These are phyloP conservation scores for Xylariaceae sp. DNA, from an alignment of 2,329 filamentous ascomycete genomes.

Conservation along the genomic window DNA sequence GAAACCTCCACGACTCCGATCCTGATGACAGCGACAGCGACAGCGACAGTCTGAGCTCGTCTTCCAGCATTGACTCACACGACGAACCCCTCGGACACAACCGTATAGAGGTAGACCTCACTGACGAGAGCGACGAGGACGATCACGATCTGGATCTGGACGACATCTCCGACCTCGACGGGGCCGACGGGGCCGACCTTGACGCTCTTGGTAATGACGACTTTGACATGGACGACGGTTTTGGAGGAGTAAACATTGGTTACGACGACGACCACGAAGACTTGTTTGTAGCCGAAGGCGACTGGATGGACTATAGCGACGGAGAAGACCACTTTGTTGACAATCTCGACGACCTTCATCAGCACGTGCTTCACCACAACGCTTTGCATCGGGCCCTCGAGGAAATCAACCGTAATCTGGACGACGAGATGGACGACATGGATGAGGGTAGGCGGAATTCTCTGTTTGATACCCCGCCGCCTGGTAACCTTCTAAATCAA, in stretches of 20 bases:
- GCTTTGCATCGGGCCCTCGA: too few relatives aligned
- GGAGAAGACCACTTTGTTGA: background rate
- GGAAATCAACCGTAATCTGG: too few relatives aligned
- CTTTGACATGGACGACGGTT: conserved; percentile 9
- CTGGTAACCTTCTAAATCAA: conserved; percentile 5
- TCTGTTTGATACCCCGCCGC: conserved; percentile 1
- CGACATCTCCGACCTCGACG: conserved; percentile 3
- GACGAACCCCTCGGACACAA: background rate
- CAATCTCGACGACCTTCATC: conserved; percentile 3
- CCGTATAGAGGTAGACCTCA: background rate
- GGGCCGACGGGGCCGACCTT: background rate
- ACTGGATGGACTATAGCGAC: conserved; percentile 2
- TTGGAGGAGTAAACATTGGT: background rate
- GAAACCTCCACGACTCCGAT: background rate
- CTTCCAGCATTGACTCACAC: background rate
- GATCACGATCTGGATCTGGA: conserved; percentile 4
- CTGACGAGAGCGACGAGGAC: conserved; percentile 1
- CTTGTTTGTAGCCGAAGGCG: conserved; percentile 16
- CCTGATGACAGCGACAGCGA: conserved; percentile 1
- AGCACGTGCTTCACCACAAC: conserved; percentile 5
- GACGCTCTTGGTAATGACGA: background rate
- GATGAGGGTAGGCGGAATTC: conserved; percentile 6
- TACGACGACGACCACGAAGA: conserved; percentile 1
- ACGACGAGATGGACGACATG: conserved; percentile 4
- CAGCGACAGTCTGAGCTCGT: background rate